Evolutionary conservation across 2,329 filamentous ascomycete species (phyloP).

Genomic region (Metarhizium brunneum): DNA sequence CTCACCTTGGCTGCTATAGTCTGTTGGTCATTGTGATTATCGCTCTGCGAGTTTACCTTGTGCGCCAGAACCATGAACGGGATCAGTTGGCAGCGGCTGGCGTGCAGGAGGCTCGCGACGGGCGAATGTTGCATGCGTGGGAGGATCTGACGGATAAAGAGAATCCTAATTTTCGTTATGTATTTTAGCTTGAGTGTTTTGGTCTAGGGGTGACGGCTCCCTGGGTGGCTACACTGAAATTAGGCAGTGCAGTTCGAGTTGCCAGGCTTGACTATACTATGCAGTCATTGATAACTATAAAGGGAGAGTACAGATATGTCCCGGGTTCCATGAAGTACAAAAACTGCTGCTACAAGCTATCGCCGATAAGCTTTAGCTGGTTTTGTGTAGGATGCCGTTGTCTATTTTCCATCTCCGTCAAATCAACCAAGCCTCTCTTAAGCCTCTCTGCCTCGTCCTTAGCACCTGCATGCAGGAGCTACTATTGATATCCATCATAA

Average conservation of each 20-base stretch:
- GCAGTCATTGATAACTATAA: too few relatives aligned
- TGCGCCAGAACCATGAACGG: slow-evolving; percentile 42
- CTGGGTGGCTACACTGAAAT: too few relatives aligned
- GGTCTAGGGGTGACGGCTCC: too few relatives aligned
- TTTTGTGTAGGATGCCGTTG: background rate
- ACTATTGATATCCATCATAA: too few relatives aligned
- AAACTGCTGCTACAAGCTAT: background rate
- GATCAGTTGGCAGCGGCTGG: too few relatives aligned
- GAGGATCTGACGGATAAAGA: slow-evolving; percentile 55
- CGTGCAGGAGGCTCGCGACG: too few relatives aligned
- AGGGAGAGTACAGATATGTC: too few relatives aligned
- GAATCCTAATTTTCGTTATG: slow-evolving; percentile 52
- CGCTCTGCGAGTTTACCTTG: slow-evolving; percentile 49
- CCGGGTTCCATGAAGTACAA: too few relatives aligned
- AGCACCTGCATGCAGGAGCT: background rate
- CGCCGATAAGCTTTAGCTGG: background rate
- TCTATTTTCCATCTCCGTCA: background rate
- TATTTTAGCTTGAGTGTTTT: slow-evolving; percentile 18
- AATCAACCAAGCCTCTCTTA: background rate
- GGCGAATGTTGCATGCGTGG: slow-evolving; percentile 36
- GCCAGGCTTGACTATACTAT: too few relatives aligned
- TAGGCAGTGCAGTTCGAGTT: too few relatives aligned
- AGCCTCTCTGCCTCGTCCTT: background rate
- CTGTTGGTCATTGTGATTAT: slow-evolving; percentile 49
- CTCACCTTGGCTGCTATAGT: slow-evolving; percentile 60